Evolutionary conservation across 176 grass and related monocot genomes (phyloP).

Genomic region (Aegilops bicornis): DNA sequence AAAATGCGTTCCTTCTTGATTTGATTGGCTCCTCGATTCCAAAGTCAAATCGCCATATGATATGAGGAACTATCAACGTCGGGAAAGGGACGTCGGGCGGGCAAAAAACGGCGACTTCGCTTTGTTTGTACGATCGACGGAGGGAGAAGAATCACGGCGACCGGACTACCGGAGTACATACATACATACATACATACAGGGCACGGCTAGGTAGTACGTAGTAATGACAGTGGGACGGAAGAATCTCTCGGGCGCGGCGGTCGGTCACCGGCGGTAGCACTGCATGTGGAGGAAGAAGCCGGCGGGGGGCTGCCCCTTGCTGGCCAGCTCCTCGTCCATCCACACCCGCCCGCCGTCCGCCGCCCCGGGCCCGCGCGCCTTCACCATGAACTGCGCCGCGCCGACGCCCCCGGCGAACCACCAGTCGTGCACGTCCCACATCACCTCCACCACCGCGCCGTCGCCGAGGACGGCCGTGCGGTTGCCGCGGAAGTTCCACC

Average conservation of each 20-base stretch:
- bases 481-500: slow-evolving; percentile 91
- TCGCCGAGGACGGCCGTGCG: slow-evolving; percentile 60
- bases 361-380: slow-evolving; percentile 44
- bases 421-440: slow-evolving; percentile 98
- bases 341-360: slow-evolving; percentile 54
- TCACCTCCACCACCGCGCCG: slow-evolving; percentile 74
- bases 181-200: too few species aligned
- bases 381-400: slow-evolving; percentile 84
- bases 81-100: not conserved
- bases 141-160: not conserved
- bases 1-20: not conserved
- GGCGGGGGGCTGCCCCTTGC: slow-evolving; percentile 32
- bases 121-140: not conserved
- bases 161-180: too few species aligned
- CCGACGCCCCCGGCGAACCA: slow-evolving; percentile 41
- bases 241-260: too few species aligned
- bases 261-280: slow-evolving; percentile 46
- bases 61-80: not conserved
- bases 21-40: not conserved
- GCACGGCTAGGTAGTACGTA: too few species aligned
- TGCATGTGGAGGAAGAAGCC: slow-evolving; percentile 63
- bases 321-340: slow-evolving; percentile 72
- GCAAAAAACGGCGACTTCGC: not conserved
- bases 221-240: too few species aligned
- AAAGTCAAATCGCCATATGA: not conserved